These are phyloP conservation scores for Solanum gracilifrons DNA, from an alignment of 257 asterid genomes.

Conservation along the genomic window DNA sequence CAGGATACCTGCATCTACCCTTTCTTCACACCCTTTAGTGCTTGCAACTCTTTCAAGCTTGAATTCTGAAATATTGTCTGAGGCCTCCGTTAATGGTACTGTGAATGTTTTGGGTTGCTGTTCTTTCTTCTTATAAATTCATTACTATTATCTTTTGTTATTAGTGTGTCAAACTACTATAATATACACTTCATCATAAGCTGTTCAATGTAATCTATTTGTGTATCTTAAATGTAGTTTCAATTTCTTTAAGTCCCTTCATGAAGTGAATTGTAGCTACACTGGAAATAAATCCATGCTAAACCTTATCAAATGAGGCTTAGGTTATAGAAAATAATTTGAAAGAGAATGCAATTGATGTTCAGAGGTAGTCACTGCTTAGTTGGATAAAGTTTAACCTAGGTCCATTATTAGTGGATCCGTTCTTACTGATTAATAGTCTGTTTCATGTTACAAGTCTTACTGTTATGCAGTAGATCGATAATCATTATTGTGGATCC, in stretches of 20 bases:
- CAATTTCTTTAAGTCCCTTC: neutral
- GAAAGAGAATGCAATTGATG: neutral
- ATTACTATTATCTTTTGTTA: neutral
- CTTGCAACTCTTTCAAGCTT: conserved; percentile 86
- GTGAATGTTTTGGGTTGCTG: conserved; percentile 9
- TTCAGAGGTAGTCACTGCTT: neutral
- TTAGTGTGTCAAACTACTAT: neutral
- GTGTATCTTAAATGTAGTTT: neutral
- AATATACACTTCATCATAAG: neutral
- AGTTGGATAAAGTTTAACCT: neutral
- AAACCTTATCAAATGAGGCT: neutral
- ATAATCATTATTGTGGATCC: neutral
- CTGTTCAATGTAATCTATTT: neutral
- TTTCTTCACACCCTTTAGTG: conserved; percentile 87
- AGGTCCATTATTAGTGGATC: neutral
- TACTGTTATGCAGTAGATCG: neutral
- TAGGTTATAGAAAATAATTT: neutral
- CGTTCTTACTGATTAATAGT: neutral
- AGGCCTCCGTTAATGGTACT: conserved; percentile 94
- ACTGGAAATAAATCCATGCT: neutral
- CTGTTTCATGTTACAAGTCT: neutral
- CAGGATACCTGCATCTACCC: conserved; percentile 88
- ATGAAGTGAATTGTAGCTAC: neutral
- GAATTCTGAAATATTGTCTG: conserved; percentile 64
- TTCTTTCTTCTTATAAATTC: neutral